phyloP scores from a whole-genome alignment of 108 stramenopile genomes.

The Conticribra guillardii region DNA sequence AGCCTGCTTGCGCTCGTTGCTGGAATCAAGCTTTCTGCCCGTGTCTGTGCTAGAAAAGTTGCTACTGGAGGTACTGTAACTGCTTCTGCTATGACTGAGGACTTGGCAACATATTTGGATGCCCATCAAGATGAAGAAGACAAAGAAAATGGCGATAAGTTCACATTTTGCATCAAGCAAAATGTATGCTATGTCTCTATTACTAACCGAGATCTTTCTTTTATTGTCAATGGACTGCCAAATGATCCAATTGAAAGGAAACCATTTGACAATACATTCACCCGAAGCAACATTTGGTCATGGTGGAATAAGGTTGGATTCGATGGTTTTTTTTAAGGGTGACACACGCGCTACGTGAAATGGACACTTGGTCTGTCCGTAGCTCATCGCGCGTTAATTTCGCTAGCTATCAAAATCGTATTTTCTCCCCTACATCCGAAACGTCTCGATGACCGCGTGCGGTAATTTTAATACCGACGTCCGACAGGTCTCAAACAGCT shows the following conservation, averaged over 20 bases:
- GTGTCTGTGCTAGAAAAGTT: background rate
- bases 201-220: background rate
- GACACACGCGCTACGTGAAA: too few relatives aligned
- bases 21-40: background rate
- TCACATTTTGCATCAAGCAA: background rate
- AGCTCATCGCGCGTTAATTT: too few relatives aligned
- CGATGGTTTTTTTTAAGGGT: too few relatives aligned
- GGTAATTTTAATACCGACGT: too few relatives aligned
- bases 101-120: background rate
- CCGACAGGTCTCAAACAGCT: too few relatives aligned
- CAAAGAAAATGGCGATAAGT: background rate
- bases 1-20: background rate
- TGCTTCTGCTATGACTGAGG: background rate
- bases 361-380: too few relatives aligned
- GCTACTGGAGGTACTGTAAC: background rate
- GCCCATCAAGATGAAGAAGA: background rate
- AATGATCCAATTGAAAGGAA: background rate
- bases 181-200: background rate
- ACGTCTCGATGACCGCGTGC: too few relatives aligned
- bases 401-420: too few relatives aligned
- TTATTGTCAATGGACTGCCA: constrained; percentile 14
- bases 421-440: too few relatives aligned
- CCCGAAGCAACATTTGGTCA: background rate
- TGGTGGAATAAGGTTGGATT: background rate
- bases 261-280: constrained; percentile 7